These are phyloP conservation scores for Nitzschia sp. DNA, from an alignment of 108 stramenopile species.

Conservation along the genomic window DNA sequence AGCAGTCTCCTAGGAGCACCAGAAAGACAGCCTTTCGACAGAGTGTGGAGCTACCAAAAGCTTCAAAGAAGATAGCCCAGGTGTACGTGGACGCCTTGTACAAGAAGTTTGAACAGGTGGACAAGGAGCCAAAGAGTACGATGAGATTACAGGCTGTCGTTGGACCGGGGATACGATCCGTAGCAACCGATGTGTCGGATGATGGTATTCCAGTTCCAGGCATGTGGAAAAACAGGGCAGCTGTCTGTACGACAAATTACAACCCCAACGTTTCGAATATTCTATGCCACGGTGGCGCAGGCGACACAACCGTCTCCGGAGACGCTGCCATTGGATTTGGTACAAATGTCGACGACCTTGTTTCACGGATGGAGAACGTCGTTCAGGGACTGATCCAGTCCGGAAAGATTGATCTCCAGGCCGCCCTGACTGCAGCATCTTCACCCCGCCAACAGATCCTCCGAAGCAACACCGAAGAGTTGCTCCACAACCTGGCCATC, in stretches of 20 bases:
- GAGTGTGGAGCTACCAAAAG: background rate
- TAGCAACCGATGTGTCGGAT: background rate
- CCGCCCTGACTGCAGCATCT: background rate
- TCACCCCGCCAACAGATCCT: background rate
- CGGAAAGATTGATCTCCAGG: constrained; percentile 12
- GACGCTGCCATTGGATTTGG: too few relatives aligned
- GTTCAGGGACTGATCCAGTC: constrained; percentile 20
- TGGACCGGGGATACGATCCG: background rate
- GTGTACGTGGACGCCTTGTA: constrained; percentile 10
- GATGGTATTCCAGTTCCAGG: background rate
- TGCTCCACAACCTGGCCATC: constrained; percentile 27
- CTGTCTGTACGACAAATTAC: too few relatives aligned
- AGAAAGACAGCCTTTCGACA: background rate
- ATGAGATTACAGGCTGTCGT: background rate
- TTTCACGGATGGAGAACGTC: constrained; percentile 28
- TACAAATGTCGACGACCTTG: constrained; percentile 15
- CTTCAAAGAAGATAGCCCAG: constrained; percentile 16
- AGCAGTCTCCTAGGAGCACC: background rate
- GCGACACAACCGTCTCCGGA: background rate
- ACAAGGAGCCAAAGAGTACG: background rate
- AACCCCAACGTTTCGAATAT: background rate
- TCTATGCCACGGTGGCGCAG: too few relatives aligned
- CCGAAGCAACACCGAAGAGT: constrained; percentile 15
- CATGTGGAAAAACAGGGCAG: background rate
- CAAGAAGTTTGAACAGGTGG: background rate